A percentile compares a stretch with the other conserved stretches of the same genome.
Evolutionary conservation across 805 yeast genomes (phyloP).

Genomic region (Candida dendrica): DNA sequence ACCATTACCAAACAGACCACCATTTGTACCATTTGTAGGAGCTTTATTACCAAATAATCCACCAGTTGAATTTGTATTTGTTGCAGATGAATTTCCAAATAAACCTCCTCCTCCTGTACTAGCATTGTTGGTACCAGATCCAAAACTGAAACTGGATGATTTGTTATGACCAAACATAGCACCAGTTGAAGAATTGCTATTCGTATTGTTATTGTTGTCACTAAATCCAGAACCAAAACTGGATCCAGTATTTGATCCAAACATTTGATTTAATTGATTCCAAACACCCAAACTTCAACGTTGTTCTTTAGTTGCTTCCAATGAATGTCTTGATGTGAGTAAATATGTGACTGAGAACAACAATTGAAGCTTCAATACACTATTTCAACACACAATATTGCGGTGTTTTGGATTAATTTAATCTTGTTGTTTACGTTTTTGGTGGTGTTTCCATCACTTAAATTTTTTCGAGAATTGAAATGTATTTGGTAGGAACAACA

Average conservation of each 20-base stretch:
- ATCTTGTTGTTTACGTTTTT: neutral
- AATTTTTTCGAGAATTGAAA: neutral
- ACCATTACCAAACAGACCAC: slow-evolving; percentile 22
- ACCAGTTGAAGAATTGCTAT: slow-evolving; percentile 3
- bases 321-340: too few relatives aligned
- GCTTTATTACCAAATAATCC: slow-evolving; percentile 19
- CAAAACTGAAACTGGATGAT: slow-evolving; percentile 26
- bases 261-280: slow-evolving; percentile 3
- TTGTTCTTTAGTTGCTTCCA: too few relatives aligned
- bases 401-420: neutral
- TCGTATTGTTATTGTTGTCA: slow-evolving; percentile 2
- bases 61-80: slow-evolving; percentile 9
- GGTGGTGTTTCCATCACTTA: neutral
- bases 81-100: slow-evolving; percentile 6
- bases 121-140: slow-evolving; percentile 19
- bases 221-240: slow-evolving; percentile 10
- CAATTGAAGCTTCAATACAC: neutral
- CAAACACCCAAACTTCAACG: too few relatives aligned
- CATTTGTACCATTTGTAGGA: slow-evolving; percentile 23
- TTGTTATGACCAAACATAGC: slow-evolving; percentile 14
- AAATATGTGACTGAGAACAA: neutral
- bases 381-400: neutral
- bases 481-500: neutral
- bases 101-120: neutral
- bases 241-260: slow-evolving; percentile 8